Conservation (phyloP, 768 basidiomycete genomes). For the Tricholoma matsutake region DNA sequence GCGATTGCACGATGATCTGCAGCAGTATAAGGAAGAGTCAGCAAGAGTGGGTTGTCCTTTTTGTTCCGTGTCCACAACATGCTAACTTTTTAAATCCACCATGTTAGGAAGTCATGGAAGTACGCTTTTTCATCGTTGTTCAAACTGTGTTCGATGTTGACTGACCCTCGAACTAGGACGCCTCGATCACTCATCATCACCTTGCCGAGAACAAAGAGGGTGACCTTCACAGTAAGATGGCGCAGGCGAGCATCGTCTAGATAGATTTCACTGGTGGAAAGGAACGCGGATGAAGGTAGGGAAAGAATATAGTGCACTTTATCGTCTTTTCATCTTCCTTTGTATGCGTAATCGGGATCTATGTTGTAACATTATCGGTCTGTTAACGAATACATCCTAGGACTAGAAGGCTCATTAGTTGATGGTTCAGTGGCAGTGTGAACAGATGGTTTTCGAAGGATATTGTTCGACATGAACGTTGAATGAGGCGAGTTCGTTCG, state of each 20-base stretch:
- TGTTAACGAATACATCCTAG: neutral
- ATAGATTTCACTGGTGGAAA: neutral
- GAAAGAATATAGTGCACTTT: neutral
- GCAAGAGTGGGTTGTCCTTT: constrained; percentile 39
- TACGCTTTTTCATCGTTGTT: constrained; percentile 4
- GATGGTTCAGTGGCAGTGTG: too few relatives aligned
- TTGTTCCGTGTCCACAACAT: neutral
- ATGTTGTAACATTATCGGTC: neutral
- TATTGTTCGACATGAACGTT: too few relatives aligned
- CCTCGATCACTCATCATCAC: constrained; percentile 48
- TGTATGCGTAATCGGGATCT: neutral
- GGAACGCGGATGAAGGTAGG: neutral
- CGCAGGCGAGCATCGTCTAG: constrained; percentile 21
- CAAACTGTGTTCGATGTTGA: neutral
- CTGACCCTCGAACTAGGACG: constrained; percentile 27
- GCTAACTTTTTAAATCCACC: neutral
- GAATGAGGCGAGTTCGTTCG: too few relatives aligned
- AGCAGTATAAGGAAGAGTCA: constrained; percentile 77
- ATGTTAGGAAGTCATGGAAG: constrained; percentile 35
- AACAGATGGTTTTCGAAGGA: too few relatives aligned
- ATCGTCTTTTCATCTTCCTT: neutral
- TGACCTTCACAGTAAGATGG: constrained; percentile 28
- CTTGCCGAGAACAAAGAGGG: constrained; percentile 13
- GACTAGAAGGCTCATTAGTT: neutral
- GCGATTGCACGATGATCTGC: constrained; percentile 55